Evolutionary conservation across 2,329 filamentous ascomycete genomes (phyloP), one percentile per base, ranked within the genome.

Genomic region (Scleromitrula shiraiana): DNA sequence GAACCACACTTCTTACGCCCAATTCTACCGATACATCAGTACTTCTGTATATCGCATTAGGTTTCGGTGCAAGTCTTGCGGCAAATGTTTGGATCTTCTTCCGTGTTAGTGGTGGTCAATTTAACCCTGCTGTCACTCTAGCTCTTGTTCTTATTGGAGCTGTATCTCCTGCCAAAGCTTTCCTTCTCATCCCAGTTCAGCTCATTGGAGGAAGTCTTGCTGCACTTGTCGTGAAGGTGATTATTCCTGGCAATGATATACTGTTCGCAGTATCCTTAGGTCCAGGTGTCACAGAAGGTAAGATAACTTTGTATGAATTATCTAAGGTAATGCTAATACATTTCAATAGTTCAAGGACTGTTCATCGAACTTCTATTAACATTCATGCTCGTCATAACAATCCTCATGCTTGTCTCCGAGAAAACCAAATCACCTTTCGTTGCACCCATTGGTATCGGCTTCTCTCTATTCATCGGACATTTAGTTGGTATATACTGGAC

Each of bases 41-140:
- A 57, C 73, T 70, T 69, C 27, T 66, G 2, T 68, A 63, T 50
- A 47, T 49, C 33, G 30, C 51, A 3, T 39, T 59, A 9, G 50
- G 41, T 4, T 62, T 62, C 26, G 32, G 46, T 4, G 22, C 73
- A 10, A 70, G 74, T 2, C 59, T 79, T 15, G 67, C 70, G 2
- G 69, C 75, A 50, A 77, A 74, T 46, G 75, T 76, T 12, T 78
- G 74, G 74, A 68, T 76, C 23, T 79, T 78, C 57, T 78, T 70
- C 56, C 69, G 76, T 39, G 67, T 79, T 19, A 74, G 70, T 3
- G 65, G 65, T 15, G 64, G 64, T n/a, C 54, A 65, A 5, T 67
- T 67, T 54, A 67, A 66, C 44, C 51, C 46, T 14, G 51, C 51
- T 9, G 64, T 66, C 5, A 64, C 64, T 7, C 41, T 66, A 7